These are phyloP conservation scores for Phytophthora citrophthora DNA, from an alignment of 352 stramenopile species.

Conservation along the genomic window DNA sequence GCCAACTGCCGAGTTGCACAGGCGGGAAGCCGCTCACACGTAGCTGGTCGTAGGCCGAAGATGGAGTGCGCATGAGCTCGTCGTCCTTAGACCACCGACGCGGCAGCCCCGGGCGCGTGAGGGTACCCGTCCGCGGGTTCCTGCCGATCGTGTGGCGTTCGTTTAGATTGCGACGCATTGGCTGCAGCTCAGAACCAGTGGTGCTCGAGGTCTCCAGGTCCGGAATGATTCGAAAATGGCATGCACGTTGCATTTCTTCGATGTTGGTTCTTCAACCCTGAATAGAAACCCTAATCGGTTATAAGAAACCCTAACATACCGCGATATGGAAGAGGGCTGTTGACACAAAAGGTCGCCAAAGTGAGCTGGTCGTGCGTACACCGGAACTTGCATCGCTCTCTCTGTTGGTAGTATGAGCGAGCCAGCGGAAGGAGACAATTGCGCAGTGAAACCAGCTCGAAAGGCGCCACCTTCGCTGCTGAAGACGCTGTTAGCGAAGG, in stretches of 20 bases:
- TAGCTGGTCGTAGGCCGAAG: conserved; percentile 40
- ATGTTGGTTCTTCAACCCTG: conserved; percentile 31
- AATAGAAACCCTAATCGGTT: conserved; percentile 2
- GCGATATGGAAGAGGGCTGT: background rate
- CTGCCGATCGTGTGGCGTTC: conserved; percentile 15
- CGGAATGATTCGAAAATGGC: conserved; percentile 25
- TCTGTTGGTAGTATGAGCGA: conserved; percentile 20
- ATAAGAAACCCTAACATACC: background rate
- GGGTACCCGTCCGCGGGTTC: conserved; percentile 12
- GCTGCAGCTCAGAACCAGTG: conserved; percentile 1
- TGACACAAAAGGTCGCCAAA: conserved; percentile 17
- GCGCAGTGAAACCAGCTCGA: background rate
- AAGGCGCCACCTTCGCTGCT: conserved; percentile 38
- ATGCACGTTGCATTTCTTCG: conserved; percentile 24
- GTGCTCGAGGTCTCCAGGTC: background rate
- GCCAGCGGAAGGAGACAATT: conserved; percentile 1
- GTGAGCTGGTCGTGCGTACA: background rate
- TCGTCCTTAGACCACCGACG: conserved; percentile 39
- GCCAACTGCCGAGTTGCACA: conserved; percentile 72
- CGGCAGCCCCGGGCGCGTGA: conserved; percentile 14
- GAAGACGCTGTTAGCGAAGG: conserved; percentile 45
- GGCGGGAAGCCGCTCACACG: conserved; percentile 56
- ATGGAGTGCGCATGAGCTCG: conserved; percentile 26
- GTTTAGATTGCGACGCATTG: conserved; percentile 31
- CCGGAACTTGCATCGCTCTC: background rate